Evolutionary conservation across 331 rosid species (phyloP).

Genomic region (Stylosanthes scabra): DNA sequence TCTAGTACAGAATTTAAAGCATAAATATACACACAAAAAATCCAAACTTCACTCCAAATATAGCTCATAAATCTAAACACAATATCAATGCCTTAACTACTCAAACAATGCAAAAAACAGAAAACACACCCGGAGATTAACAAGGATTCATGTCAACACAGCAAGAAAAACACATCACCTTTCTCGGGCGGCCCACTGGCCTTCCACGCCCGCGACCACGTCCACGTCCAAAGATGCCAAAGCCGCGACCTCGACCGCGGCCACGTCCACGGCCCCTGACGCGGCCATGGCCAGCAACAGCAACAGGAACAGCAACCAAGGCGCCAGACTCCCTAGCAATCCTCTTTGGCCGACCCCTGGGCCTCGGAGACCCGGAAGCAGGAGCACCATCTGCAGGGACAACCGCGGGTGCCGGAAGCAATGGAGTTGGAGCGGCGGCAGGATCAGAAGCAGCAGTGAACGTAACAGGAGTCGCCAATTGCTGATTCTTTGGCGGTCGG

Average conservation of each 20-base stretch:
- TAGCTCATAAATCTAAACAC: not conserved
- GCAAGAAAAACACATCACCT: constrained; percentile 48
- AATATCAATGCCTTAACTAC: not conserved
- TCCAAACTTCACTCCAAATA: not conserved
- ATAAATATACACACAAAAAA: not conserved
- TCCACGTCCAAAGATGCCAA: constrained; percentile 6
- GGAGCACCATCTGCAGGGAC: not conserved
- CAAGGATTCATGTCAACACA: not conserved
- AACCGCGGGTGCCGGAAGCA: not conserved
- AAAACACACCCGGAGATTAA: not conserved
- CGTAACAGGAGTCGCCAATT: constrained; percentile 55
- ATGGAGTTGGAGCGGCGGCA: not conserved
- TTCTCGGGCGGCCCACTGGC: constrained; percentile 83
- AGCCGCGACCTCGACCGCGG: constrained; percentile 8
- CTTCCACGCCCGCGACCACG: constrained; percentile 41
- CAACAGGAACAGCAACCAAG: not conserved
- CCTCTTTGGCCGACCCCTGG: constrained; percentile 77
- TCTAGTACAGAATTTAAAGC: not conserved
- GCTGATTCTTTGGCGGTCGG: constrained; percentile 66
- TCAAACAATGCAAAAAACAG: not conserved
- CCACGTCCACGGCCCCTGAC: constrained; percentile 29
- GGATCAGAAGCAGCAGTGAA: constrained; percentile 53
- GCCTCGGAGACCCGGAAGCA: constrained; percentile 19
- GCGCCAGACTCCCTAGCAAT: not conserved
- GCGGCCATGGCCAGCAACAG: constrained; percentile 10